Evolutionary conservation across 331 rosid species (phyloP).

Genomic region (Quercus phellos): DNA sequence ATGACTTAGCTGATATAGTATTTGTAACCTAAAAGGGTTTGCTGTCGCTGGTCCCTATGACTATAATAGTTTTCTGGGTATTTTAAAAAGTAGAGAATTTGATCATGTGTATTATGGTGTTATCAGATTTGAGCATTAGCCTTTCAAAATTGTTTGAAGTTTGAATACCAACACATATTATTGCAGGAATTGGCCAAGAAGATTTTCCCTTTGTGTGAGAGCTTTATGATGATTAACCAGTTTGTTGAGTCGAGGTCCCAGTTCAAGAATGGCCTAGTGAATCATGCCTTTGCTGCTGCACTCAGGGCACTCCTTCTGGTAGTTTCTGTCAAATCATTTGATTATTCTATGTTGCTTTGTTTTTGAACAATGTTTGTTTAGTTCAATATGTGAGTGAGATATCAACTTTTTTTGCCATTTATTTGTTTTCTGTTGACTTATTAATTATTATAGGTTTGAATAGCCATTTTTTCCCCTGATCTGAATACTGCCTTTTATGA

Average conservation of each 20-base stretch:
- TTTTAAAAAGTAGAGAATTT: background rate
- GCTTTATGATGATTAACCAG: conserved; percentile 68
- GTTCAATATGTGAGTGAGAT: background rate
- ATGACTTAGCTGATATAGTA: background rate
- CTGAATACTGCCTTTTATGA: background rate
- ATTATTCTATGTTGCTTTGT: background rate
- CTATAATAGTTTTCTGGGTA: background rate
- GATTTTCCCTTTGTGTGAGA: conserved; percentile 80
- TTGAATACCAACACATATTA: conserved; percentile 9
- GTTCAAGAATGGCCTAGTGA: conserved; percentile 87
- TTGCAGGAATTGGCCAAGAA: conserved; percentile 90
- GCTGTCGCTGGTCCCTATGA: background rate
- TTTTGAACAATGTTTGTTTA: conserved; percentile 9
- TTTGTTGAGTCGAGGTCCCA: conserved; percentile 90
- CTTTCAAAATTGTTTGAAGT: conserved; percentile 10
- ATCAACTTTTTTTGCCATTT: background rate
- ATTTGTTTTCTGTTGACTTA: background rate
- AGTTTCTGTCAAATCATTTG: conserved; percentile 25
- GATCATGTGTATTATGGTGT: background rate
- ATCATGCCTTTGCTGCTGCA: conserved; percentile 98
- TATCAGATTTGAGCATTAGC: background rate
- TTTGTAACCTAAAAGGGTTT: background rate
- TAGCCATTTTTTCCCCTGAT: background rate
- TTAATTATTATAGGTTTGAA: background rate
- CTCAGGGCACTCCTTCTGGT: conserved; percentile 88